A percentile compares a stretch with the other conserved stretches of the same genome.
These are phyloP conservation scores for Phoenix roebelenii DNA, from an alignment of 176 grass and related monocot genomes.

Conservation along the genomic window DNA sequence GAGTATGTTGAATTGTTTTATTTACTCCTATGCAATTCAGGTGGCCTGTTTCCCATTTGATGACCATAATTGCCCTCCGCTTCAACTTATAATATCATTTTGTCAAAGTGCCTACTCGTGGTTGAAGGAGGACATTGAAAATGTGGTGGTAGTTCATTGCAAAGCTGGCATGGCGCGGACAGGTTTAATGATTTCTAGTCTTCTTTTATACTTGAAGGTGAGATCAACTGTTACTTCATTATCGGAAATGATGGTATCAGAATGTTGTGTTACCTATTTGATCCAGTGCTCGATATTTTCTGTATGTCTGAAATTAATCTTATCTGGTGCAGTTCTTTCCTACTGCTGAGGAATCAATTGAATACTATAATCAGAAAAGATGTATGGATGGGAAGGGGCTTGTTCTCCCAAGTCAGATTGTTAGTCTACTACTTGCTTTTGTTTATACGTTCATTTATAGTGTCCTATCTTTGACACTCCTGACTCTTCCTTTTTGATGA, in stretches of 20 bases:
- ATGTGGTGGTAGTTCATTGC: slow-evolving; percentile 95
- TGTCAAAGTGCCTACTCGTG: slow-evolving; percentile 97
- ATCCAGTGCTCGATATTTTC: slow-evolving; percentile 1
- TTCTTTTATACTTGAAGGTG: slow-evolving; percentile 90
- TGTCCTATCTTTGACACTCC: not conserved
- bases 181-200: slow-evolving; percentile 98
- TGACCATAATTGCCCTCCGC: slow-evolving; percentile 93
- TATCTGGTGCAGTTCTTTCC: slow-evolving; percentile 70
- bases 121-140: slow-evolving; percentile 99
- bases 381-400: slow-evolving; percentile 94
- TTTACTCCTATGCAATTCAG: slow-evolving; percentile 32
- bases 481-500: slow-evolving; percentile 24
- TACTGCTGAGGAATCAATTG: slow-evolving; percentile 93
- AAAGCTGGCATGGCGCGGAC: slow-evolving; percentile 97
- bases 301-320: not conserved
- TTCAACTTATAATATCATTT: slow-evolving; percentile 97
- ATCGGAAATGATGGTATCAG: not conserved
- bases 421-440: slow-evolving; percentile 43
- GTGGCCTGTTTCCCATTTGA: slow-evolving; percentile 95
- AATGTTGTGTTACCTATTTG: slow-evolving; percentile 13
- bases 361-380: slow-evolving; percentile 99
- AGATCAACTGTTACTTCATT: slow-evolving; percentile 12
- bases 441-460: slow-evolving; percentile 3
- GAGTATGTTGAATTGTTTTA: not conserved
- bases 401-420: slow-evolving; percentile 99